phyloP scores from a whole-genome alignment of 1,139 yeast species.

The Geotrichum citri-aurantii region DNA sequence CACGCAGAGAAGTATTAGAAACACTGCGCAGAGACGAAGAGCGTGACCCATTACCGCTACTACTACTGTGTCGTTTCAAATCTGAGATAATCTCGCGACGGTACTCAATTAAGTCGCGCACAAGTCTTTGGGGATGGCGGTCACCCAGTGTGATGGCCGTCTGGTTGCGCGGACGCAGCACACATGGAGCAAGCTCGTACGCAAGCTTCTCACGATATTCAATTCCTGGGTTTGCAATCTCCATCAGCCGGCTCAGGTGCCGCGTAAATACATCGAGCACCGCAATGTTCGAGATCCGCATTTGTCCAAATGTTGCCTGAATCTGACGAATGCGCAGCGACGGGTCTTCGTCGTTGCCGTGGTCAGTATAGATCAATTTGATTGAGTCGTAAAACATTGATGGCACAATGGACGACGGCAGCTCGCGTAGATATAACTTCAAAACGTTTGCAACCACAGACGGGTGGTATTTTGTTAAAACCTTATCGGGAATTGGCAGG shows the following conservation, averaged over 20 bases:
- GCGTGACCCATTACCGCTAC: not conserved
- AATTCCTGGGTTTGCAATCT: slow-evolving; percentile 48
- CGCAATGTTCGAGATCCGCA: slow-evolving; percentile 68
- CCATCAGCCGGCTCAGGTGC: slow-evolving; percentile 60
- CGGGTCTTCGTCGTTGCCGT: slow-evolving; percentile 40
- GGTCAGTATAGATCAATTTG: slow-evolving; percentile 50
- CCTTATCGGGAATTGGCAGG: slow-evolving; percentile 33
- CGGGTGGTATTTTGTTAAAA: slow-evolving; percentile 39
- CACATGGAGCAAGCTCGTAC: slow-evolving; percentile 59
- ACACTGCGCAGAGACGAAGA: not conserved
- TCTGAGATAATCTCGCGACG: slow-evolving; percentile 30
- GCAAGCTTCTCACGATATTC: slow-evolving; percentile 50
- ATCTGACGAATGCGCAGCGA: slow-evolving; percentile 43
- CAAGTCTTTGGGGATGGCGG: slow-evolving; percentile 52
- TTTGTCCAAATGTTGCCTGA: slow-evolving; percentile 56
- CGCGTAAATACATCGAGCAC: slow-evolving; percentile 74
- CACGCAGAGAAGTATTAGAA: not conserved
- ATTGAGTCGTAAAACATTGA: slow-evolving; percentile 59
- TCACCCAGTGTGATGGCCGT: slow-evolving; percentile 48
- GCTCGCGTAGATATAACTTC: slow-evolving; percentile 69
- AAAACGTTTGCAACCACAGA: slow-evolving; percentile 63
- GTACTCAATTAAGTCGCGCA: slow-evolving; percentile 56
- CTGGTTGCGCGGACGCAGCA: slow-evolving; percentile 52
- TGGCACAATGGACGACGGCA: slow-evolving; percentile 77
- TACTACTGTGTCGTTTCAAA: not conserved